phyloP scores from a whole-genome alignment of 441 rosid species.

The Macaranga tanarius region DNA sequence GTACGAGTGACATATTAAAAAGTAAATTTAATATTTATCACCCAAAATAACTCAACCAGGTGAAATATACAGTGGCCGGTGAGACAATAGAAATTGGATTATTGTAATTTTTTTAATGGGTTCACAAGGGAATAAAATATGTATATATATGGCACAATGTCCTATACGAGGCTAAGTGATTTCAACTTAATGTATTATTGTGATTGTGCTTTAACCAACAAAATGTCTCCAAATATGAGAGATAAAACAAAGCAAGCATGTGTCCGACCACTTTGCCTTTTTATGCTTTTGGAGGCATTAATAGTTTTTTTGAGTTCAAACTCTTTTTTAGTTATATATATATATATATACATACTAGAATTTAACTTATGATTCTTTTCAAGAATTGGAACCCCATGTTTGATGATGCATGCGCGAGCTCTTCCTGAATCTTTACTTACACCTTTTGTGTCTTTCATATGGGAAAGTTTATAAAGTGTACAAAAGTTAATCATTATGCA shows the following conservation, averaged over 20 bases:
- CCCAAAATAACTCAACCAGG: too few relatives aligned
- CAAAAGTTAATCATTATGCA: neutral
- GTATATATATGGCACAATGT: too few relatives aligned
- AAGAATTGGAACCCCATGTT: constrained; percentile 4
- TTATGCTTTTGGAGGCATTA: constrained; percentile 28
- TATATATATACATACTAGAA: too few relatives aligned
- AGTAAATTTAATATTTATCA: too few relatives aligned
- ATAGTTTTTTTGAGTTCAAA: constrained; percentile 10
- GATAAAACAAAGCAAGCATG: constrained; percentile 12
- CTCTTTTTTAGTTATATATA: neutral
- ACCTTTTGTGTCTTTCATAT: neutral
- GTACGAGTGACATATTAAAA: too few relatives aligned
- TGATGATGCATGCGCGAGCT: constrained; percentile 22
- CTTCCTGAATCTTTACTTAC: too few relatives aligned
- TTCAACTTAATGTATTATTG: constrained; percentile 22
- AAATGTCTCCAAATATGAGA: constrained; percentile 27
- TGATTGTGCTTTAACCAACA: constrained; percentile 44
- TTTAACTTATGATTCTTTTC: neutral
- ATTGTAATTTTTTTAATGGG: too few relatives aligned
- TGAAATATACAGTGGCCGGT: too few relatives aligned
- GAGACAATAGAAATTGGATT: too few relatives aligned
- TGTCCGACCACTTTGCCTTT: constrained; percentile 12
- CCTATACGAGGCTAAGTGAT: neutral
- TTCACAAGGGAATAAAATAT: too few relatives aligned
- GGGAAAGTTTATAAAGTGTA: neutral